Conservation (phyloP, 345 rosid genomes). For the Populus deltoides region DNA sequence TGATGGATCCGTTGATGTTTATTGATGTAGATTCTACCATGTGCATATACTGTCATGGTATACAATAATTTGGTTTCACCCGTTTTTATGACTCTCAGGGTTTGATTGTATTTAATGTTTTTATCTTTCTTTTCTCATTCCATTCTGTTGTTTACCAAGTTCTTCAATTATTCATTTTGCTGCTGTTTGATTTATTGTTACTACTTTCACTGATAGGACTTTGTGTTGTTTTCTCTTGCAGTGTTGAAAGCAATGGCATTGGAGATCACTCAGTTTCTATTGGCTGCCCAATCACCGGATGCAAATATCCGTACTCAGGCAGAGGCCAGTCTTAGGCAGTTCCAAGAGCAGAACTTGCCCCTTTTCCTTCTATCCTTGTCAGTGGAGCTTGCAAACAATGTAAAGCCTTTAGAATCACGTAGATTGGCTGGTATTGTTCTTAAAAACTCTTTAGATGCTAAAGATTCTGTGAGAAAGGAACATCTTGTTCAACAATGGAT, state of each 20-base stretch:
- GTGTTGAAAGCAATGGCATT: conserved; percentile 58
- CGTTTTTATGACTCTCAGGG: background rate
- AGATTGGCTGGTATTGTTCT: conserved; percentile 87
- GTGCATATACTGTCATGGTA: background rate
- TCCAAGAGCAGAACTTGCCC: conserved; percentile 83
- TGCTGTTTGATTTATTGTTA: background rate
- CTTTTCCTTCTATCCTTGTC: conserved; percentile 67
- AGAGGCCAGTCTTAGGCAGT: conserved; percentile 62
- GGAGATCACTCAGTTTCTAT: conserved; percentile 79
- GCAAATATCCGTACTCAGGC: conserved; percentile 74
- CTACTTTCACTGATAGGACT: background rate
- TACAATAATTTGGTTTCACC: background rate
- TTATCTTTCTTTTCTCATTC: background rate
- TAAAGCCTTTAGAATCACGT: conserved; percentile 77
- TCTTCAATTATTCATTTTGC: background rate
- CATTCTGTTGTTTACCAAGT: background rate
- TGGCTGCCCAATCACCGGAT: conserved; percentile 82
- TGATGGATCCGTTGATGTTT: background rate
- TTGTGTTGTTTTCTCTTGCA: conserved; percentile 12
- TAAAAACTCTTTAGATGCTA: conserved; percentile 88
- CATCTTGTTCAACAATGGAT: conserved; percentile 76
- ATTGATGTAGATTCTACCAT: background rate
- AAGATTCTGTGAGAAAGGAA: conserved; percentile 62
- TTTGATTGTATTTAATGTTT: background rate
- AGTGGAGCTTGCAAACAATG: conserved; percentile 73